phyloP scores from a whole-genome alignment of 768 basidiomycete species.

The Termitomyces sp. region DNA sequence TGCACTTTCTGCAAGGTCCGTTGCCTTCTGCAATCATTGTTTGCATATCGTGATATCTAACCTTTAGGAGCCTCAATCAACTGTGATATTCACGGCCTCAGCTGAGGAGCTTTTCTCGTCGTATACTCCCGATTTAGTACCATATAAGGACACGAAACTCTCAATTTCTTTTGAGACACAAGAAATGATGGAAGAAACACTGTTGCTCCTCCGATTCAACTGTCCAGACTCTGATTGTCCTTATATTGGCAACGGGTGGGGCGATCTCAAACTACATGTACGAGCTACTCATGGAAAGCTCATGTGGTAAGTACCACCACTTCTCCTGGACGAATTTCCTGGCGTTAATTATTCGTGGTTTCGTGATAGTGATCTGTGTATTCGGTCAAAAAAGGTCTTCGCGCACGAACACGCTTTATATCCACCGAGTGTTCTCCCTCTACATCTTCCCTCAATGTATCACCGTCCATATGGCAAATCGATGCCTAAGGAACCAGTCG shows the following conservation, averaged over 20 bases:
- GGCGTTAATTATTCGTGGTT: neutral
- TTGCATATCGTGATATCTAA: neutral
- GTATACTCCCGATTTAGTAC: slow-evolving; percentile 48
- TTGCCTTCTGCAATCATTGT: slow-evolving; percentile 1
- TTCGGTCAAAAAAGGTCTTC: slow-evolving; percentile 89
- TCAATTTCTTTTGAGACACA: slow-evolving; percentile 81
- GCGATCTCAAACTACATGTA: slow-evolving; percentile 81
- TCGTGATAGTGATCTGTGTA: slow-evolving; percentile 72
- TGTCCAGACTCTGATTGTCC: slow-evolving; percentile 84
- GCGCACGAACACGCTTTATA: slow-evolving; percentile 92
- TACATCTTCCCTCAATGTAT: slow-evolving; percentile 74
- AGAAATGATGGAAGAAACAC: slow-evolving; percentile 93
- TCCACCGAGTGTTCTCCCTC: slow-evolving; percentile 46
- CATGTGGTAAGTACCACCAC: slow-evolving; percentile 60
- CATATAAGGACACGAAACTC: slow-evolving; percentile 67
- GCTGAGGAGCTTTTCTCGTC: slow-evolving; percentile 55
- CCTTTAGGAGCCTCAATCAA: slow-evolving; percentile 61
- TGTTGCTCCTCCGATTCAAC: slow-evolving; percentile 89
- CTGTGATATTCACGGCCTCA: slow-evolving; percentile 71
- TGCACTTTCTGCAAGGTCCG: slow-evolving; percentile 96
- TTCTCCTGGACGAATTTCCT: neutral
- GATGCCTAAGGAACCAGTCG: slow-evolving; percentile 47
- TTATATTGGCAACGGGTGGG: slow-evolving; percentile 84
- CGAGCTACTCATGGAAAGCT: slow-evolving; percentile 68
- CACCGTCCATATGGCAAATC: slow-evolving; percentile 31